Base-by-base conservation (phyloP, 1,139 yeast genomes). In the Saccharomyces hybrid region DNA sequence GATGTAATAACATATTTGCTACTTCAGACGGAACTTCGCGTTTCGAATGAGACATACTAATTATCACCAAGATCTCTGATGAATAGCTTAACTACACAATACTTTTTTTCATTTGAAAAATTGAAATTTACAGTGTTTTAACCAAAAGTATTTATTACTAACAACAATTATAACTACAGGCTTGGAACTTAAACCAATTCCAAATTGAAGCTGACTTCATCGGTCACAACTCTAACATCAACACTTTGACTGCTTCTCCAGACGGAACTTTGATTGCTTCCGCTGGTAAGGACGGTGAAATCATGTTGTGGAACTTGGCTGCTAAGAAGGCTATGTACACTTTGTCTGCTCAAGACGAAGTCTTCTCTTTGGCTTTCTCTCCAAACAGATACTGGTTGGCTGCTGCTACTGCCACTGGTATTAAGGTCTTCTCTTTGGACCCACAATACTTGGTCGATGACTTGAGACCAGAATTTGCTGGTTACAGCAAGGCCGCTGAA, bases 371-470 rank as follows among this genome's bases (percentile, higher is more conserved):
- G 76, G 96, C 97, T 73, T 95, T 93, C 96, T 91, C 99, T 77
- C 99, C 99, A 80, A 88, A 89, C 96, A 91, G 99, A 87, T 95
- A 89, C 95, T 93, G 99, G 99, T 88, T 95, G 78, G 95, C 96
- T 77, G 99, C 98, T 80, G 99, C 99, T 74, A 93, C 99, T 72
- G 82, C 96, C 68, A 80, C 96, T 69, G 95, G 97, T 74, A 89
- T 95, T 82, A 91, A 90, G 90, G 87, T 95, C 84, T 93, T 85
- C 89, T 90, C 91, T 86, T 86, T 93, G 77, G 96, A 90, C 82
- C 93, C 88, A 81, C 87, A 96, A 81, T 80, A 81, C 71, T 83
- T 91, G 77, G 90, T 91, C 79, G 99, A 93, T 75, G 98, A 93
- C 83, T 88, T 93, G 80, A 90, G 88, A 82, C 97, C 98, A 75